Evolutionary conservation across 192 early-diverging fungal genomes (phyloP).

Genomic region (Phlyctochytrium planicorne): DNA sequence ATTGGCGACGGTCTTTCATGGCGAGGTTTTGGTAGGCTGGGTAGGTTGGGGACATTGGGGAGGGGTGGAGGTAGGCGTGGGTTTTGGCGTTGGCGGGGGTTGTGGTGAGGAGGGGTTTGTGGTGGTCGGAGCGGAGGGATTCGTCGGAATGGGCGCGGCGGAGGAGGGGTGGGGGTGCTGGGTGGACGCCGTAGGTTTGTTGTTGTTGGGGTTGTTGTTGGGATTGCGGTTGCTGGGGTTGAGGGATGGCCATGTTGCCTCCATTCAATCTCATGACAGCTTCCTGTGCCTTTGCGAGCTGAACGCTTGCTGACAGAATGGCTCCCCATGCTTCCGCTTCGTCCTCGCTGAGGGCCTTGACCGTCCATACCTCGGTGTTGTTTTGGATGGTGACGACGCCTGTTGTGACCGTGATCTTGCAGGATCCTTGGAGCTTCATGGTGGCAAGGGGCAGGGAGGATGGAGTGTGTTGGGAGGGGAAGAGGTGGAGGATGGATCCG

Average conservation of each 20-base stretch:
- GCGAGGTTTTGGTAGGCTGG: too few species aligned
- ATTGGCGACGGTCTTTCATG: neutral
- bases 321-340: neutral
- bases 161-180: neutral
- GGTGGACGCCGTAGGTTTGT: neutral
- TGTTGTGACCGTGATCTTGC: neutral
- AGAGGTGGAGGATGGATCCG: neutral
- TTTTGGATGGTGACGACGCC: neutral
- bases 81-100: neutral
- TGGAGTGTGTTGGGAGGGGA: neutral
- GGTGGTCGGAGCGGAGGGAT: neutral
- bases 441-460: neutral
- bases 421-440: neutral
- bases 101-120: neutral
- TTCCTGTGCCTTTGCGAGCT: neutral
- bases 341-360: neutral
- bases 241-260: too few species aligned
- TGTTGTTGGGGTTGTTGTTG: neutral
- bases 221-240: neutral
- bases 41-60: neutral
- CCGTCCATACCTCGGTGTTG: neutral
- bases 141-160: neutral
- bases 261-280: neutral
- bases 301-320: neutral
- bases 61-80: neutral